A percentile compares a stretch with the other conserved stretches of the same genome.
phyloP scores from a whole-genome alignment of 352 stramenopile species.

The Phytopythium mirpurense region DNA sequence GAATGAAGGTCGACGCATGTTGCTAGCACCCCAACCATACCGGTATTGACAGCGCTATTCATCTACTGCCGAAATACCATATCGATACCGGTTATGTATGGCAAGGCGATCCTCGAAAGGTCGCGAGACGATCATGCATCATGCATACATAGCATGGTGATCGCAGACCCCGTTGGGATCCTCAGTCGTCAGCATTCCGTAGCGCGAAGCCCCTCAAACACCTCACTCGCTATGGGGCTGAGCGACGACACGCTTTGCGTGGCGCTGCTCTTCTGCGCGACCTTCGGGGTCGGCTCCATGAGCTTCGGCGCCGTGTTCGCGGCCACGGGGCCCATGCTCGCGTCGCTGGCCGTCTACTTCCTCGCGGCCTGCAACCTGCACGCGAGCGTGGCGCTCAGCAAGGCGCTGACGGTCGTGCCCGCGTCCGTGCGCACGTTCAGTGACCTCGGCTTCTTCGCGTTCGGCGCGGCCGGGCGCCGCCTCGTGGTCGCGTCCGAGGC shows the following conservation, averaged over 20 bases:
- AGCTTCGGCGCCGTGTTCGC: slow-evolving; percentile 69
- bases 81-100: too few relatives aligned
- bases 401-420: slow-evolving; percentile 40
- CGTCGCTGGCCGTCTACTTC: slow-evolving; percentile 63
- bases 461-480: slow-evolving; percentile 35
- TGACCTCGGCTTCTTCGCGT: slow-evolving; percentile 64
- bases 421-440: slow-evolving; percentile 63
- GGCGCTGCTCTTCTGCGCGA: slow-evolving; percentile 68
- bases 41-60: neutral
- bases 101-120: slow-evolving; percentile 20
- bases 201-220: too few relatives aligned
- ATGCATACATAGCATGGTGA: neutral
- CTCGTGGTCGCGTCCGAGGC: slow-evolving; percentile 54
- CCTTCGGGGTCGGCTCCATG: slow-evolving; percentile 68
- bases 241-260: slow-evolving; percentile 54
- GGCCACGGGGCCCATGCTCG: slow-evolving; percentile 43
- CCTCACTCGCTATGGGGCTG: neutral
- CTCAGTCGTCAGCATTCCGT: neutral
- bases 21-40: slow-evolving; percentile 1
- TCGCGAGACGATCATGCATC: slow-evolving; percentile 4
- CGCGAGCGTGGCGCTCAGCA: slow-evolving; percentile 59
- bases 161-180: neutral
- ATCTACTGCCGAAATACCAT: too few relatives aligned
- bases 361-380: slow-evolving; percentile 76
- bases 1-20: slow-evolving; percentile 10